Conservation (phyloP, 768 basidiomycete genomes). For the Amanita molliuscula region DNA sequence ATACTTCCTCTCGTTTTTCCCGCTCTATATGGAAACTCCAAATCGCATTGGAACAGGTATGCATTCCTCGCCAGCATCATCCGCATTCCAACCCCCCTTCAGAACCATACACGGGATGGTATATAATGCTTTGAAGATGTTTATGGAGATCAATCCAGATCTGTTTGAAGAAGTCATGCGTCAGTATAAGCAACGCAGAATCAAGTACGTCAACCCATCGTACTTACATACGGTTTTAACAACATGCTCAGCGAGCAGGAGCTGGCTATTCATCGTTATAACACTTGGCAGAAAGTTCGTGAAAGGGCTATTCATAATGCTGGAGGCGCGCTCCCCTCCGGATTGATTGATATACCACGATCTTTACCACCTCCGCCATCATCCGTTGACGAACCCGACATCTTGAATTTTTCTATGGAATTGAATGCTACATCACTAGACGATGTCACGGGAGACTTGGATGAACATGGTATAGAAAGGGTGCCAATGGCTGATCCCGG, state of each 20-base stretch:
- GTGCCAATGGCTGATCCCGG: constrained; percentile 92
- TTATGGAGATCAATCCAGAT: constrained; percentile 99
- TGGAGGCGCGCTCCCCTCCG: constrained; percentile 59
- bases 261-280: constrained; percentile 73
- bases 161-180: constrained; percentile 91
- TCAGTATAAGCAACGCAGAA: constrained; percentile 82
- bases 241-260: constrained; percentile 64
- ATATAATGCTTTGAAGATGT: constrained; percentile 94
- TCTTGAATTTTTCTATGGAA: constrained; percentile 84
- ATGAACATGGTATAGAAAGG: constrained; percentile 75
- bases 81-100: background rate
- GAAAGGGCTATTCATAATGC: constrained; percentile 67
- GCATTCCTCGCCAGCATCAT: background rate
- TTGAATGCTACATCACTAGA: constrained; percentile 79
- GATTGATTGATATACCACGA: constrained; percentile 58
- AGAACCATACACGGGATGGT: constrained; percentile 99
- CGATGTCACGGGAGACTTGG: constrained; percentile 56
- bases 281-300: constrained; percentile 82
- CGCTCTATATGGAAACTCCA: constrained; percentile 90
- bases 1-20: constrained; percentile 97
- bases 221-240: background rate
- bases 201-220: constrained; percentile 53
- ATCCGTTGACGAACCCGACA: constrained; percentile 73
- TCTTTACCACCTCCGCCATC: constrained; percentile 71
- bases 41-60: constrained; percentile 97